Evolutionary conservation across 352 stramenopile species (phyloP).

Genomic region (Pythium guiyangense): DNA sequence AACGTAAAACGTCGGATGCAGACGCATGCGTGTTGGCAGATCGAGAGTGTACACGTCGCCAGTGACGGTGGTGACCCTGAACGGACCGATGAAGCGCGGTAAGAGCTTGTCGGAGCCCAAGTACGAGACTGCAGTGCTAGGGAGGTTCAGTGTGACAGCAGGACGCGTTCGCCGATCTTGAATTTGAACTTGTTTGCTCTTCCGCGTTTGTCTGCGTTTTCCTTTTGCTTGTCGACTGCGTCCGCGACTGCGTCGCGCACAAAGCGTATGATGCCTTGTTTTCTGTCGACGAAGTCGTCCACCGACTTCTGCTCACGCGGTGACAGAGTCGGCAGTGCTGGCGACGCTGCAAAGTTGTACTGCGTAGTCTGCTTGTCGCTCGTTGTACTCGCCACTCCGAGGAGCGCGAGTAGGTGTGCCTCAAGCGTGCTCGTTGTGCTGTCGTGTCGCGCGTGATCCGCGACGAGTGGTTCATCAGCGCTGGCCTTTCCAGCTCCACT

Average conservation of each 20-base stretch:
- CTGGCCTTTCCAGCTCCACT: too few species aligned
- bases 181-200: constrained; percentile 56
- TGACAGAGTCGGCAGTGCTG: not conserved
- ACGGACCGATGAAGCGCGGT: too few species aligned
- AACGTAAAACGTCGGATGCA: not conserved
- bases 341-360: not conserved
- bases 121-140: not conserved
- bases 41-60: not conserved
- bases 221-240: constrained; percentile 11
- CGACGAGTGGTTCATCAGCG: too few species aligned
- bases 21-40: not conserved
- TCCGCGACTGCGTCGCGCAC: constrained; percentile 14
- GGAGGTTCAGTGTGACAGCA: not conserved
- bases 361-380: too few species aligned
- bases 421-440: too few species aligned
- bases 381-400: too few species aligned
- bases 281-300: not conserved
- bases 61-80: not conserved
- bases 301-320: not conserved
- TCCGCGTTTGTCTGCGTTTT: constrained; percentile 7
- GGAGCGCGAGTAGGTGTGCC: too few species aligned
- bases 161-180: constrained; percentile 30
- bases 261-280: not conserved
- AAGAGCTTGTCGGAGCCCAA: not conserved
- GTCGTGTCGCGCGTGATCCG: too few species aligned